A percentile compares a stretch with the other conserved stretches of the same genome.
Conservation (phyloP, 2,329 filamentous ascomycete genomes). For the Plenodomus tracheiphilus region DNA sequence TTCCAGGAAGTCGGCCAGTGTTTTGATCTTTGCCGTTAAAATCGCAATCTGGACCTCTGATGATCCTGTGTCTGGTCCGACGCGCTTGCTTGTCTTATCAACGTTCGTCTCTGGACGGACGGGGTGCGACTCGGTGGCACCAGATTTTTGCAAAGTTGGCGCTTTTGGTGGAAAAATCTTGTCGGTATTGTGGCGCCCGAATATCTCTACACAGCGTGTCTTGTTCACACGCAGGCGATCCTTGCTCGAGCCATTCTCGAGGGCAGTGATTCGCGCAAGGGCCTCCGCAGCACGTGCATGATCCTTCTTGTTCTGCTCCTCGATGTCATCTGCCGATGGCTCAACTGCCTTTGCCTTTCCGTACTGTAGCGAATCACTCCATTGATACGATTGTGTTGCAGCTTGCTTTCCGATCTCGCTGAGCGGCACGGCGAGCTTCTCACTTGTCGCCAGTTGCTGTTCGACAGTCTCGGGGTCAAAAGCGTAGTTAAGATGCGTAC, state of each 20-base stretch:
- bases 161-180: slow-evolving; percentile 64
- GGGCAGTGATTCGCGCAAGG: slow-evolving; percentile 74
- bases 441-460: slow-evolving; percentile 67
- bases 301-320: slow-evolving; percentile 33
- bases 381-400: slow-evolving; percentile 5
- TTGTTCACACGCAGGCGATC: slow-evolving; percentile 83
- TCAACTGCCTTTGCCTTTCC: slow-evolving; percentile 6
- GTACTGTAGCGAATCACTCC: slow-evolving; percentile 7
- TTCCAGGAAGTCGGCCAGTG: slow-evolving; percentile 72
- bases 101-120: slow-evolving; percentile 50
- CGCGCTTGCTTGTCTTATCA: slow-evolving; percentile 56
- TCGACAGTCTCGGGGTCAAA: slow-evolving; percentile 70
- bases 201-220: slow-evolving; percentile 79
- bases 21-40: slow-evolving; percentile 88
- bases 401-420: slow-evolving; percentile 15
- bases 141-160: slow-evolving; percentile 49
- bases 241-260: slow-evolving; percentile 76
- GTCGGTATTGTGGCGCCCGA: slow-evolving; percentile 92
- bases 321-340: slow-evolving; percentile 24
- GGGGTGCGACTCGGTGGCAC: slow-evolving; percentile 47
- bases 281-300: slow-evolving; percentile 75
- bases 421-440: slow-evolving; percentile 65
- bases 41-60: slow-evolving; percentile 98
- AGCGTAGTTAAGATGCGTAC: slow-evolving; percentile 71
- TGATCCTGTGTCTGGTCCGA: slow-evolving; percentile 91